A percentile compares a stretch with the other conserved stretches of the same genome.
Conservation (phyloP, 306 rosid species). For the Citrullus mucosospermus region DNA sequence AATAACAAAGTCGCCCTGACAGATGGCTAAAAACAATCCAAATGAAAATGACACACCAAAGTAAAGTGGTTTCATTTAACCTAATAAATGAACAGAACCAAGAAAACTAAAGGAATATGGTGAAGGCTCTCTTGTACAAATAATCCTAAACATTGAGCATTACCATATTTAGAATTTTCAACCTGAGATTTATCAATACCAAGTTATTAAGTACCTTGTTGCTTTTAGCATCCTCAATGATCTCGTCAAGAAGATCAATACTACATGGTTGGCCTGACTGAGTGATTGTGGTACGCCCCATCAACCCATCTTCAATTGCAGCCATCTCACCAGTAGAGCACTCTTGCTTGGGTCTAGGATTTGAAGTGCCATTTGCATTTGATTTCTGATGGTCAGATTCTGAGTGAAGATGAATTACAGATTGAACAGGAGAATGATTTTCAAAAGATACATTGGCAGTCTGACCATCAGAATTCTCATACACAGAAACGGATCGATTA, state of each 20-base stretch:
- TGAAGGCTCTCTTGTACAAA: background rate
- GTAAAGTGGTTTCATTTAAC: background rate
- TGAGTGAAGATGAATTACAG: slow-evolving; percentile 10
- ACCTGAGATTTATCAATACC: background rate
- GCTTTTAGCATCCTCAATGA: slow-evolving; percentile 64
- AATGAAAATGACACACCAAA: background rate
- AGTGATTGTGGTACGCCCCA: slow-evolving; percentile 5
- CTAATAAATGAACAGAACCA: background rate
- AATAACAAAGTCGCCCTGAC: background rate
- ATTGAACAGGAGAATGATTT: slow-evolving; percentile 11
- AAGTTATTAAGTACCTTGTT: slow-evolving; percentile 51
- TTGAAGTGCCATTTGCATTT: slow-evolving; percentile 17
- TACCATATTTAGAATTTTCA: background rate
- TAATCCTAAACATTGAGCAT: background rate
- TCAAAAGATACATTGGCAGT: slow-evolving; percentile 6
- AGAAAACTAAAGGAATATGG: background rate
- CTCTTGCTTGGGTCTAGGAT: slow-evolving; percentile 11
- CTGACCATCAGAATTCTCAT: slow-evolving; percentile 18
- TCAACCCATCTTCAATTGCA: slow-evolving; percentile 24
- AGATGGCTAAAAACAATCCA: background rate
- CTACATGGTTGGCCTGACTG: slow-evolving; percentile 35
- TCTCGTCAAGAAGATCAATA: slow-evolving; percentile 56
- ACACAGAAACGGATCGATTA: background rate
- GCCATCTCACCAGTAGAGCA: slow-evolving; percentile 14
- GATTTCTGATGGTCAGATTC: slow-evolving; percentile 15